Conservation (phyloP, 2,329 filamentous ascomycete species). For the Pyrenophora tritici-repentis region DNA sequence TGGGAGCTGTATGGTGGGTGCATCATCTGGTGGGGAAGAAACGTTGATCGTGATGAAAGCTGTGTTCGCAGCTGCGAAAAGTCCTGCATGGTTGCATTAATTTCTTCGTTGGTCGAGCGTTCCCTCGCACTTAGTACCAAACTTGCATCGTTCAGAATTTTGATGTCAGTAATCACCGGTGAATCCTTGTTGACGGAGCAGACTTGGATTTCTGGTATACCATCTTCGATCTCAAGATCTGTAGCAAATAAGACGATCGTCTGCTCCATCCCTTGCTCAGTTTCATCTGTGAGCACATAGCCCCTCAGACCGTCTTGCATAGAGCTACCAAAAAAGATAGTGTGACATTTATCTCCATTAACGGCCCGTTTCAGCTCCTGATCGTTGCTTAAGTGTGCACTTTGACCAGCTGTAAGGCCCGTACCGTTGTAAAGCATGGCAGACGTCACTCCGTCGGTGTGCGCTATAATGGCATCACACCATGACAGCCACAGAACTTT, state of each 20-base stretch:
- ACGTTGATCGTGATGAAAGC: neutral
- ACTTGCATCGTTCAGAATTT: constrained; percentile 10
- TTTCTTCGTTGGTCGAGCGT: neutral
- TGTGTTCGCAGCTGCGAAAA: neutral
- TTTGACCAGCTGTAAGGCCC: constrained; percentile 20
- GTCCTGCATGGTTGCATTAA: neutral
- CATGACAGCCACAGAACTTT: constrained; percentile 39
- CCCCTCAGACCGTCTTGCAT: constrained; percentile 32
- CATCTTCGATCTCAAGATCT: constrained; percentile 9
- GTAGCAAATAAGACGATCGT: constrained; percentile 18
- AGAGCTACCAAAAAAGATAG: constrained; percentile 26
- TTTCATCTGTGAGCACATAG: constrained; percentile 5
- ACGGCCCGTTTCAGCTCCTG: constrained; percentile 1
- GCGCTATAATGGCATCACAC: constrained; percentile 33
- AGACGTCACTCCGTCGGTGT: constrained; percentile 4
- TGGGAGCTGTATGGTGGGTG: neutral
- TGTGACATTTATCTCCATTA: neutral
- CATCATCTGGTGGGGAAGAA: neutral
- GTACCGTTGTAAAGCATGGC: constrained; percentile 28
- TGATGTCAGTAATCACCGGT: constrained; percentile 10
- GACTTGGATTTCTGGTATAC: constrained; percentile 2
- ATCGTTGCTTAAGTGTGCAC: neutral
- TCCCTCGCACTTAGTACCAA: constrained; percentile 1
- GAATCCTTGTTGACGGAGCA: neutral
- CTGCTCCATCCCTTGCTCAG: neutral